Conservation (phyloP, 768 basidiomycete species). For the Pleurotus djamor region DNA sequence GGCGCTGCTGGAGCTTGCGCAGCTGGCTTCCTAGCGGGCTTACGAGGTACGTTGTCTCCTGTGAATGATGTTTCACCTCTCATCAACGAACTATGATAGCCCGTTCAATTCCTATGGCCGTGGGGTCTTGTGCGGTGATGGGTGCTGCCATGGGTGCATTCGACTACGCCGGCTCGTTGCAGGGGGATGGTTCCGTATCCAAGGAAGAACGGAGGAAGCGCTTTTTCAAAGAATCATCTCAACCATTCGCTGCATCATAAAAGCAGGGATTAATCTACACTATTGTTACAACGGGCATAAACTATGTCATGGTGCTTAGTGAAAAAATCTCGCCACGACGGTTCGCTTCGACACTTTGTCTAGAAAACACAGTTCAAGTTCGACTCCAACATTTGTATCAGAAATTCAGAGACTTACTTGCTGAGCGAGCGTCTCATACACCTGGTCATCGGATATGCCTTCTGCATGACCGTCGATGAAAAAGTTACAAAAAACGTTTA, state of each 20-base stretch:
- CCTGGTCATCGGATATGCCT: slow-evolving; percentile 40
- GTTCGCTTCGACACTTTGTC: slow-evolving; percentile 6
- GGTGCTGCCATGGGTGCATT: slow-evolving; percentile 81
- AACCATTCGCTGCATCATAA: slow-evolving; percentile 30
- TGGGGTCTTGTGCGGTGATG: slow-evolving; percentile 76
- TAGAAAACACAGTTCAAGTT: neutral
- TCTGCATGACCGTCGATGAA: slow-evolving; percentile 47
- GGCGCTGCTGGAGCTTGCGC: slow-evolving; percentile 88
- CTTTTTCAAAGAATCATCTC: slow-evolving; percentile 79
- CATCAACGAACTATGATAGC: slow-evolving; percentile 39
- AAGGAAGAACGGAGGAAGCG: slow-evolving; percentile 70
- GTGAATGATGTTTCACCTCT: neutral
- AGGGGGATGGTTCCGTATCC: slow-evolving; percentile 37
- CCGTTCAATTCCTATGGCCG: slow-evolving; percentile 79
- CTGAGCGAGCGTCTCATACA: slow-evolving; percentile 53
- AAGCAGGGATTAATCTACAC: neutral
- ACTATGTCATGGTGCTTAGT: neutral
- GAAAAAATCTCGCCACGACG: slow-evolving; percentile 10
- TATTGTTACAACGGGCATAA: neutral
- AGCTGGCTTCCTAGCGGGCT: slow-evolving; percentile 87
- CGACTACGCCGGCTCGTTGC: slow-evolving; percentile 67
- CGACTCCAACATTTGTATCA: neutral
- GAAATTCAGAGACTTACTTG: slow-evolving; percentile 18
- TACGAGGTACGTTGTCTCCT: slow-evolving; percentile 56
- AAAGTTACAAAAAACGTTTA: slow-evolving; percentile 51